Conservation (phyloP, 306 rosid genomes). For the Corylus heterophylla region DNA sequence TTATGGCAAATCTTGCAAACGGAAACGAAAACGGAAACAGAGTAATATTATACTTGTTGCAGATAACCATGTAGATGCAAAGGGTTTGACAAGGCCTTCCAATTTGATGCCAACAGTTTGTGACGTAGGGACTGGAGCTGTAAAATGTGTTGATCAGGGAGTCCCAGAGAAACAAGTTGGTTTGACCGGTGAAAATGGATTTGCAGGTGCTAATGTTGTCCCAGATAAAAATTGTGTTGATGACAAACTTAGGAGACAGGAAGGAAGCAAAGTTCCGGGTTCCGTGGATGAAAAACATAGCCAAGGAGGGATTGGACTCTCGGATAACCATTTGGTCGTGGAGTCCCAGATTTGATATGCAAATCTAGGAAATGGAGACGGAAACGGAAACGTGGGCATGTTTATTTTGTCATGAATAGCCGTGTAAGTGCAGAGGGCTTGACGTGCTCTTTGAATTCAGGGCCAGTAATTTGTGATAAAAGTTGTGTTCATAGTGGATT, state of each 20-base stretch:
- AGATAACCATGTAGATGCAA: neutral
- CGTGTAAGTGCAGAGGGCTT: neutral
- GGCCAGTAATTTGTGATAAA: neutral
- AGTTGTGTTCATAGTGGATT: neutral
- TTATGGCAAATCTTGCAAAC: neutral
- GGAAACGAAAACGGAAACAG: neutral
- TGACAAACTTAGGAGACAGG: neutral
- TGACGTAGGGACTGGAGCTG: neutral
- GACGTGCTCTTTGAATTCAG: neutral
- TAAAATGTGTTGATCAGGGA: neutral
- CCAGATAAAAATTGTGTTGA: neutral
- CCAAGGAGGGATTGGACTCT: neutral
- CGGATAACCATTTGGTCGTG: neutral
- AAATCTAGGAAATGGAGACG: neutral
- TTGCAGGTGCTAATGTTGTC: neutral
- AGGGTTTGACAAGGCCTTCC: neutral
- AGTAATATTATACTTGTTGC: neutral
- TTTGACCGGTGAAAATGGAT: neutral
- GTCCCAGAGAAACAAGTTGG: neutral
- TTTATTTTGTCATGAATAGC: neutral
- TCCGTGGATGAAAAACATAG: neutral
- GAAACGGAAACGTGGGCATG: neutral
- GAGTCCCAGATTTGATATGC: neutral
- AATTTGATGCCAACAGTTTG: neutral
- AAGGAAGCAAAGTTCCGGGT: neutral